Conservation (phyloP, 768 basidiomycete genomes). For the Pleurotus tuoliensis region DNA sequence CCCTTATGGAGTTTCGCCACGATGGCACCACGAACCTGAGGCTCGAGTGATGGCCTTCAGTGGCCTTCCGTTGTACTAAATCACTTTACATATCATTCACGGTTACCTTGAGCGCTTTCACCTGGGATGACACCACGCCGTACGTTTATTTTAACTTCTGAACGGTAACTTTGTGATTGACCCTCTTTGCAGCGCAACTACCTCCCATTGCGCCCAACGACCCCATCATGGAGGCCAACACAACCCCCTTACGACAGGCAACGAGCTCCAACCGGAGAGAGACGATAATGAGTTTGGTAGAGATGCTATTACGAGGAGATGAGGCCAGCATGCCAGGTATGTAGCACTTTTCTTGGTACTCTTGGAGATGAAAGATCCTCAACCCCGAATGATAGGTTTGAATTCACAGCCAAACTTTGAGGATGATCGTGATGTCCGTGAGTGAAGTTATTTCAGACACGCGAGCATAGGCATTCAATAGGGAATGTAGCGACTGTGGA, state of each 20-base stretch:
- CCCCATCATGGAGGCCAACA: neutral
- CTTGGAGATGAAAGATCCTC: neutral
- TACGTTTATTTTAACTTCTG: neutral
- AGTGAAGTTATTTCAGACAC: neutral
- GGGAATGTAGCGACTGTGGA: constrained; percentile 2
- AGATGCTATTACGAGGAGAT: constrained; percentile 5
- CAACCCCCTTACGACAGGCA: neutral
- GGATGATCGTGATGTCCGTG: constrained; percentile 7
- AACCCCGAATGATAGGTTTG: neutral
- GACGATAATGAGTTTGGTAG: constrained; percentile 7
- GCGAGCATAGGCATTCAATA: neutral
- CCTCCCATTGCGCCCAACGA: constrained; percentile 2
- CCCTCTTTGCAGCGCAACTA: neutral
- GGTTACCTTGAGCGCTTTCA: neutral
- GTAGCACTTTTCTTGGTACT: neutral
- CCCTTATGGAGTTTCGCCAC: constrained; percentile 4
- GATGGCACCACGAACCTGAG: constrained; percentile 4
- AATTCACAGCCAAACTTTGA: constrained; percentile 7
- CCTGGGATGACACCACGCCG: constrained; percentile 1
- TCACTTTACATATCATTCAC: neutral
- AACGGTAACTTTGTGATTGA: neutral
- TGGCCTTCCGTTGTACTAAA: neutral
- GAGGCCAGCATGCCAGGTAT: constrained; percentile 1
- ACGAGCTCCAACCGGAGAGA: constrained; percentile 5
- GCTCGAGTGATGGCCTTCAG: neutral